Evolutionary conservation across 257 asterid species (phyloP), one percentile per base, ranked within the genome.

Genomic region (Galeopsis tetrahit): DNA sequence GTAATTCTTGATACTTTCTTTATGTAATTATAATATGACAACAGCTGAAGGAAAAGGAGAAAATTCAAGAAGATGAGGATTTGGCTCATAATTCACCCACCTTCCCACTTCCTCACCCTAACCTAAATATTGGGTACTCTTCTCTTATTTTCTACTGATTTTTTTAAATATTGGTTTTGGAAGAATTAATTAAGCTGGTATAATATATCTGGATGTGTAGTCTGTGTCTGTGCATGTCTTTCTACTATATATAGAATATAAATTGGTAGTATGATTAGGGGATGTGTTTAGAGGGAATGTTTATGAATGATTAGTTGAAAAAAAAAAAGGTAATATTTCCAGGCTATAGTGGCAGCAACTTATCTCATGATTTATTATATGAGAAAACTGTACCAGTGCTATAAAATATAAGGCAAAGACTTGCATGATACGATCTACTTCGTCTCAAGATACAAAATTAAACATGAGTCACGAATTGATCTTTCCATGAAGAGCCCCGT

Each of bases 1-100:
- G 15, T n/a, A 8, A 48, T 48, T 48, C 8, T 48, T n/a, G 52
- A 48, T 48, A 4, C n/a, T 49, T 48, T 13, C n/a, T 49, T 17
- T 53, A 8, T 53, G 35, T 17, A 21, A 21, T 21, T 3, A 53
- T 14, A 51, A 6, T 7, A 11, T 48, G 34, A 48, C 35, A 61
- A 39, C 70, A 73, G 79, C 2, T 43, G 3, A 74, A 46, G 72
- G 79, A 66, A 67, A 74, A 48, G 60, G 82, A 78, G 64, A 73
- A 72, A 35, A 32, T 49, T 49, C 39, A 66, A 34, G 35, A 51
- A 31, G 1, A 62, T 5, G 56, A 64, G 28, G 48, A 10, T 5
- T 49, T 57, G 11, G 15, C 58, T 62, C 28, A 4, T 49, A 36
- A 39, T 49, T 0, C 9, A 10, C 66, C 17, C 62, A 11, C 10